Conservation (phyloP, 345 rosid genomes). For the Acer yangbiense region DNA sequence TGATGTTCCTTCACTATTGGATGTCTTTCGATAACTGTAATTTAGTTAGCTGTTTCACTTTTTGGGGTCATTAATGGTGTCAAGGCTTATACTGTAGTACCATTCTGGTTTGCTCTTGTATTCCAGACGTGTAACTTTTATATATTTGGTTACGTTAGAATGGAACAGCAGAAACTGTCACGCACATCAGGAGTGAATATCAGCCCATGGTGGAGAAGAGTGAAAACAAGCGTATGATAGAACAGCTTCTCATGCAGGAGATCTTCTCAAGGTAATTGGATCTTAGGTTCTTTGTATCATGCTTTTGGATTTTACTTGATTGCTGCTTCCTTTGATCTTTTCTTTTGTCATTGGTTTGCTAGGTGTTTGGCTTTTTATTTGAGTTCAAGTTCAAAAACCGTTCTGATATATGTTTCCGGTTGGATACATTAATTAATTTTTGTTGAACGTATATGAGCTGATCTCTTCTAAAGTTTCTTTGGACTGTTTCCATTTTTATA, state of each 20-base stretch:
- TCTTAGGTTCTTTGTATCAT: slow-evolving; percentile 7
- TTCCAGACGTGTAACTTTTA: not conserved
- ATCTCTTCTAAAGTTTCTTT: not conserved
- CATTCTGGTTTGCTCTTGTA: not conserved
- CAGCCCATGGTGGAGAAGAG: slow-evolving; percentile 32
- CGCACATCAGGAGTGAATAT: slow-evolving; percentile 30
- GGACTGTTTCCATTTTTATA: slow-evolving; percentile 5
- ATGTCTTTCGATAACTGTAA: not conserved
- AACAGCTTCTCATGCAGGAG: slow-evolving; percentile 72
- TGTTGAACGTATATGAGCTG: not conserved
- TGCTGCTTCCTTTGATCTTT: not conserved
- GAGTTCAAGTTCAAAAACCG: too few relatives aligned
- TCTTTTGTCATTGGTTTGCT: slow-evolving; percentile 8
- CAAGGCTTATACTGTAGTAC: not conserved
- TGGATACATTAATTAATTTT: too few relatives aligned
- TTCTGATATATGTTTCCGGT: too few relatives aligned
- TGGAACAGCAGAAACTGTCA: slow-evolving; percentile 15
- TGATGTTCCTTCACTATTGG: not conserved
- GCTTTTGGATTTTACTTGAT: slow-evolving; percentile 13
- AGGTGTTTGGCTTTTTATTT: not conserved
- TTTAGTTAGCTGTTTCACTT: not conserved
- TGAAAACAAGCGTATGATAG: slow-evolving; percentile 66
- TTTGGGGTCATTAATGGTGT: not conserved
- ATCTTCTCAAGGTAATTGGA: slow-evolving; percentile 78
- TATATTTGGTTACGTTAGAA: slow-evolving; percentile 26